Conservation (phyloP, 441 rosid species). For the Codiaeum variegatum region DNA sequence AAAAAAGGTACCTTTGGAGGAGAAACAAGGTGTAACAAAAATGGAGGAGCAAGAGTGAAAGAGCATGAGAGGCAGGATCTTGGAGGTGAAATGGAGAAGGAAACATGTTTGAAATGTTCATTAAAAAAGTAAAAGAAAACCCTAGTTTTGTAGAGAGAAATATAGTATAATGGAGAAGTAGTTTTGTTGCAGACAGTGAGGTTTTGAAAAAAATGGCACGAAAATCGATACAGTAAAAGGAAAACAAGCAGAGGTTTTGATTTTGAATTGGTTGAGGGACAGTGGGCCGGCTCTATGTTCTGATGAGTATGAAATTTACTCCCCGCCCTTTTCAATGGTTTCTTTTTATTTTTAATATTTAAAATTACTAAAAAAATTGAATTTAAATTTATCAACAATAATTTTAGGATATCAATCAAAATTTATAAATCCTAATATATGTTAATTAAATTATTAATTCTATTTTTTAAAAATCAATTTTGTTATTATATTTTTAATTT, state of each 20-base stretch:
- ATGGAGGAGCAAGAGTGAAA: constrained; percentile 16
- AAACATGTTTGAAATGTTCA: constrained; percentile 18
- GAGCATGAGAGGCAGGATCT: constrained; percentile 22
- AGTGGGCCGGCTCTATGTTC: constrained; percentile 14
- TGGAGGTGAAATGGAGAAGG: constrained; percentile 17
- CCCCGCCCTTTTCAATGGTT: constrained; percentile 5
- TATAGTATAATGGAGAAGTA: not conserved
- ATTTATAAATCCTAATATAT: too few species aligned
- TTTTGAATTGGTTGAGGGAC: not conserved
- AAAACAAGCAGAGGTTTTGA: constrained; percentile 4
- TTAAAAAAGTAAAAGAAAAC: constrained; percentile 12
- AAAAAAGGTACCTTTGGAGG: constrained; percentile 27
- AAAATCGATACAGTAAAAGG: constrained; percentile 12
- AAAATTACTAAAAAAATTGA: too few species aligned
- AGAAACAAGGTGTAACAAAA: constrained; percentile 21
- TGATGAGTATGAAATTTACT: not conserved
- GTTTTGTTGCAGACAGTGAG: constrained; percentile 8
- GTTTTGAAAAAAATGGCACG: constrained; percentile 23
- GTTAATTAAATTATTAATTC: too few species aligned
- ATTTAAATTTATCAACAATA: too few species aligned
- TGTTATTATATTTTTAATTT: too few species aligned
- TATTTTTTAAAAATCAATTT: too few species aligned
- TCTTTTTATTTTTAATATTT: too few species aligned
- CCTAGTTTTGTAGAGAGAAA: constrained; percentile 19
- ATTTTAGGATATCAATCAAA: too few species aligned